Conservation (phyloP, 2,329 filamentous ascomycete genomes). For the Furcasterigmium furcatum region DNA sequence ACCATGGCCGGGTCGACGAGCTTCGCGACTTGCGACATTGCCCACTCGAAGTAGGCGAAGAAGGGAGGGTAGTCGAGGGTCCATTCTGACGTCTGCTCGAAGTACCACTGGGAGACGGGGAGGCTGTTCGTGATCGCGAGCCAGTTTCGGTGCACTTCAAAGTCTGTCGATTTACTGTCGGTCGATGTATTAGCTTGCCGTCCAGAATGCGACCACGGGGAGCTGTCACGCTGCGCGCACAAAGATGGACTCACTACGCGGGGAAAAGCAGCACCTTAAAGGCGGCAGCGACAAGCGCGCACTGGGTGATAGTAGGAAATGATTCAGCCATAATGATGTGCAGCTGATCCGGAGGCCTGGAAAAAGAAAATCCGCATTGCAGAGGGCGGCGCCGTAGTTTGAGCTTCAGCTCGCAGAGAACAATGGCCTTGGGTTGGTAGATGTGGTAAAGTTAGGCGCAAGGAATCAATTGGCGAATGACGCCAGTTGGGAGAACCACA, state of each 20-base stretch:
- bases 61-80: slow-evolving; percentile 98
- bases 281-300: slow-evolving; percentile 79
- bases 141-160: slow-evolving; percentile 99
- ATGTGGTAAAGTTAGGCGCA: neutral
- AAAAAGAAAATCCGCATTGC: slow-evolving; percentile 8
- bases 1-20: slow-evolving; percentile 81
- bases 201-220: slow-evolving; percentile 2
- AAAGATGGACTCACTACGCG: slow-evolving; percentile 71
- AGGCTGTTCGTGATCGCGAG: slow-evolving; percentile 91
- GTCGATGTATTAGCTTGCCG: slow-evolving; percentile 8
- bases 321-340: slow-evolving; percentile 65
- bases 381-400: slow-evolving; percentile 6
- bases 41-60: slow-evolving; percentile 96
- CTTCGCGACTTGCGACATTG: slow-evolving; percentile 75
- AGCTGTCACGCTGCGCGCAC: neutral
- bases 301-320: slow-evolving; percentile 86
- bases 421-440: neutral
- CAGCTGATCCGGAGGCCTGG: neutral
- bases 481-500: no score
- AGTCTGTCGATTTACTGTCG: slow-evolving; percentile 92
- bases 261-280: slow-evolving; percentile 92
- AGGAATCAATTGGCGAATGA: neutral
- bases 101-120: slow-evolving; percentile 88
- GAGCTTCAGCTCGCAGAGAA: slow-evolving; percentile 3
- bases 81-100: slow-evolving; percentile 98